Evolutionary conservation across 2,329 filamentous ascomycete genomes (phyloP).

Genomic region (Aspergillus sp.): DNA sequence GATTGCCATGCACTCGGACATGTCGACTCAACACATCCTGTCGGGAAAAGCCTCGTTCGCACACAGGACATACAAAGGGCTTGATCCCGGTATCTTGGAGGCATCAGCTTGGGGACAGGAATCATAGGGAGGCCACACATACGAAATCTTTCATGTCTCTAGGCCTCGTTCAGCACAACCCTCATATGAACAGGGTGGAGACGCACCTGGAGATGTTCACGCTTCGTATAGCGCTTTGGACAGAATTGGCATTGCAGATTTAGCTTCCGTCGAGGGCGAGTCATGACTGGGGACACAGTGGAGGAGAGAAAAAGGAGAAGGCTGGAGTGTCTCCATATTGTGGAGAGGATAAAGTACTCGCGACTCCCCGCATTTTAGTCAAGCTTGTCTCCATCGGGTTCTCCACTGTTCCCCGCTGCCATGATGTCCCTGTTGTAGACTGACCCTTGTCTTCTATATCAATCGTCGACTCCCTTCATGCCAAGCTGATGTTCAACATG

Average conservation of each 20-base stretch:
- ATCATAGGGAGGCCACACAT: neutral
- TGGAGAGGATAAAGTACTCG: too few relatives aligned
- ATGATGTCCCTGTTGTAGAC: too few relatives aligned
- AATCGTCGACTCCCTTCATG: too few relatives aligned
- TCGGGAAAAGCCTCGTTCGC: conserved; percentile 2
- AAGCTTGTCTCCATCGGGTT: too few relatives aligned
- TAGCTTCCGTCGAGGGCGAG: conserved; percentile 3
- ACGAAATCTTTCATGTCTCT: neutral
- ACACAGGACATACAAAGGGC: neutral
- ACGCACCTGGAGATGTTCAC: conserved; percentile 9
- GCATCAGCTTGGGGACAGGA: too few relatives aligned
- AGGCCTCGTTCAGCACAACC: neutral
- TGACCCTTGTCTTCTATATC: too few relatives aligned
- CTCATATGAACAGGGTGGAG: neutral
- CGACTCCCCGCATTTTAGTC: too few relatives aligned
- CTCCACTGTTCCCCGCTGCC: too few relatives aligned
- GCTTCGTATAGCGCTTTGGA: conserved; percentile 10
- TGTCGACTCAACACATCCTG: conserved; percentile 7
- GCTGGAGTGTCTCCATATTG: too few relatives aligned
- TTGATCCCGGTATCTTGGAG: neutral
- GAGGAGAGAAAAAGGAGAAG: neutral
- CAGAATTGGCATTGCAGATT: conserved; percentile 4
- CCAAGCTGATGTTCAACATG: too few relatives aligned
- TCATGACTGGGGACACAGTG: conserved; percentile 3
- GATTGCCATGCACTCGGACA: neutral